phyloP scores from a whole-genome alignment of 2,329 filamentous ascomycete species.

The Fusarium begoniae region DNA sequence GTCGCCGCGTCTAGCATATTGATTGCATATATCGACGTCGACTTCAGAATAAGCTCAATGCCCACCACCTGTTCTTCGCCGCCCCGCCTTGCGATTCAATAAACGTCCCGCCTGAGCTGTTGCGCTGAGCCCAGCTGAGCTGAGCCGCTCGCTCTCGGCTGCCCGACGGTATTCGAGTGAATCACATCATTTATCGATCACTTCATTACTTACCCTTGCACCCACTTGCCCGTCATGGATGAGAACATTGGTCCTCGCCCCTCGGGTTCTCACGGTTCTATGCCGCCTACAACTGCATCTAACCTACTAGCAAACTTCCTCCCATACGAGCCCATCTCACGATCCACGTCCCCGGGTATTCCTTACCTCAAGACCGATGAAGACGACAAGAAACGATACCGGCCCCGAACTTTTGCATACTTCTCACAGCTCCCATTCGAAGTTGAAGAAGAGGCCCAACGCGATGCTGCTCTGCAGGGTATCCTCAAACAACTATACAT shows the following conservation, averaged over 20 bases:
- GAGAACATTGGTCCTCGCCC: slow-evolving; percentile 50
- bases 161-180: slow-evolving; percentile 22
- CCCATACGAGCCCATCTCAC: slow-evolving; percentile 76
- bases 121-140: slow-evolving; percentile 34
- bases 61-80: slow-evolving; percentile 19
- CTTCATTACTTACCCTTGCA: neutral
- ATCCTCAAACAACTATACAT: slow-evolving; percentile 96
- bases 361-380: slow-evolving; percentile 61
- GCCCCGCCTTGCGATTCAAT: slow-evolving; percentile 28
- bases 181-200: neutral
- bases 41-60: slow-evolving; percentile 24
- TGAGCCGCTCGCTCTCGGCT: slow-evolving; percentile 23
- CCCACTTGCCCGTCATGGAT: slow-evolving; percentile 46
- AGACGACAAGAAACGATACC: slow-evolving; percentile 71
- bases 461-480: slow-evolving; percentile 81
- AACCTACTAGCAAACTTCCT: slow-evolving; percentile 51
- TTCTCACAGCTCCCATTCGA: slow-evolving; percentile 88
- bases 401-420: slow-evolving; percentile 93
- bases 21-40: neutral
- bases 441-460: slow-evolving; percentile 81
- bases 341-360: slow-evolving; percentile 84
- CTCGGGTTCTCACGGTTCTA: slow-evolving; percentile 43
- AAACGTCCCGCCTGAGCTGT: slow-evolving; percentile 29
- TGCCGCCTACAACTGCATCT: slow-evolving; percentile 46
- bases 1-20: slow-evolving; percentile 2